phyloP scores from a whole-genome alignment of 495 filamentous ascomycete species.

The Penicillium robsamsonii region DNA sequence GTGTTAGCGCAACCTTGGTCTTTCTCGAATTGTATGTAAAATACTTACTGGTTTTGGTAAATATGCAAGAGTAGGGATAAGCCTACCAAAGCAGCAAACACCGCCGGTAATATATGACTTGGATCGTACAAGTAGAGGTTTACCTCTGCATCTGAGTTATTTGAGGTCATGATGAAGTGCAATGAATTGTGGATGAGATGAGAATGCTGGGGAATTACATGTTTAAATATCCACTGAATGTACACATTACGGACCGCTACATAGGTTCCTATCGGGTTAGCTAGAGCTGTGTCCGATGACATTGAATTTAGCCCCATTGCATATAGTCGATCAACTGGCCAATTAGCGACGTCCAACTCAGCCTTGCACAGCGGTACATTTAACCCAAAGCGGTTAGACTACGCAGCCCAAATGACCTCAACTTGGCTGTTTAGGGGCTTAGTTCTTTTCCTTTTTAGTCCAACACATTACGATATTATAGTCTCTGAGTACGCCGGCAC shows the following conservation, averaged over 20 bases:
- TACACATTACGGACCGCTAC: conserved; percentile 3
- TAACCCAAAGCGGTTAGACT: conserved; percentile 21
- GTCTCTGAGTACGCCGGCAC: not conserved
- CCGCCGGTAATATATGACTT: conserved; percentile 39
- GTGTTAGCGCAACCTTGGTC: not conserved
- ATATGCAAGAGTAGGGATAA: conserved; percentile 34
- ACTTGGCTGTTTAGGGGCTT: not conserved
- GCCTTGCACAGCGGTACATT: conserved; percentile 18
- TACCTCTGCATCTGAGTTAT: conserved; percentile 1
- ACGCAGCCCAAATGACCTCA: not conserved
- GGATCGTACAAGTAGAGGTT: conserved; percentile 33
- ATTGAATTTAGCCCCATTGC: not conserved
- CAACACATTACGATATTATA: not conserved
- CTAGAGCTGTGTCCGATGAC: not conserved
- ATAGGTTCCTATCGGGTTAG: conserved; percentile 9
- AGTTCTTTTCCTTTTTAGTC: not conserved
- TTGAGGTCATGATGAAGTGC: conserved; percentile 10
- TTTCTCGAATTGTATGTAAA: too few relatives aligned
- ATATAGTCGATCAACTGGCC: not conserved
- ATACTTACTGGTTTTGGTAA: conserved; percentile 40
- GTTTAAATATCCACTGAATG: not conserved
- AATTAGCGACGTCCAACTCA: conserved; percentile 6
- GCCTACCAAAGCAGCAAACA: conserved; percentile 38
- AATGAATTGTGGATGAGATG: not conserved
- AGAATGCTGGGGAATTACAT: not conserved